Percentiles rank a stretch among this genome's conserved stretches.
Evolutionary conservation across 495 filamentous ascomycete genomes (phyloP).

Genomic region (Penicillium subrubescens): DNA sequence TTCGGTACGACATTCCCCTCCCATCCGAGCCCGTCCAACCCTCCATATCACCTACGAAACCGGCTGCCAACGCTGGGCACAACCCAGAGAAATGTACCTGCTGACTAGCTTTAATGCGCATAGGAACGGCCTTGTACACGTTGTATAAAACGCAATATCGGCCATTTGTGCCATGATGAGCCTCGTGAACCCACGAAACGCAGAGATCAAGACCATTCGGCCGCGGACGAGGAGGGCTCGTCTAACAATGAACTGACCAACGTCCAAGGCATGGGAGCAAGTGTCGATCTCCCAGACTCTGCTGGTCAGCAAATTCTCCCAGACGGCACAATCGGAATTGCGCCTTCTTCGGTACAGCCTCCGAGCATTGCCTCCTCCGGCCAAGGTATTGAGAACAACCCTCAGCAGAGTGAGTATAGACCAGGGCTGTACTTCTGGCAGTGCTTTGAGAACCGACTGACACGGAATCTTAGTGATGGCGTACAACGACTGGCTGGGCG

Average conservation of each 20-base stretch:
- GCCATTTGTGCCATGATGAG: slow-evolving; percentile 98
- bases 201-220: slow-evolving; percentile 63
- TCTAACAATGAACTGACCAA: slow-evolving; percentile 48
- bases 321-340: slow-evolving; percentile 39
- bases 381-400: slow-evolving; percentile 56
- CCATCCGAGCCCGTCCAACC: slow-evolving; percentile 27
- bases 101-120: slow-evolving; percentile 30
- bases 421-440: slow-evolving; percentile 9
- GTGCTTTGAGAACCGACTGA: slow-evolving; percentile 30
- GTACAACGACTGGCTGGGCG: slow-evolving; percentile 70
- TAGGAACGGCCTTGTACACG: slow-evolving; percentile 94
- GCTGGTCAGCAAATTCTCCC: slow-evolving; percentile 43
- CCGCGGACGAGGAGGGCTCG: slow-evolving; percentile 59
- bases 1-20: slow-evolving; percentile 75
- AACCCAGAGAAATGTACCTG: slow-evolving; percentile 21
- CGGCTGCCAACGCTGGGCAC: slow-evolving; percentile 14
- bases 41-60: slow-evolving; percentile 26
- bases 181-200: slow-evolving; percentile 81
- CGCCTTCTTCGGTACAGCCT: slow-evolving; percentile 37
- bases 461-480: slow-evolving; percentile 53
- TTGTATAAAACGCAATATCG: slow-evolving; percentile 99
- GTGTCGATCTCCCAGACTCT: slow-evolving; percentile 46
- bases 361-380: slow-evolving; percentile 35
- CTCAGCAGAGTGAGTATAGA: slow-evolving; percentile 73
- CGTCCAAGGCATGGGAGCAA: slow-evolving; percentile 42